Conservation (phyloP, 257 asterid species). For the Nicotiana undulata region DNA sequence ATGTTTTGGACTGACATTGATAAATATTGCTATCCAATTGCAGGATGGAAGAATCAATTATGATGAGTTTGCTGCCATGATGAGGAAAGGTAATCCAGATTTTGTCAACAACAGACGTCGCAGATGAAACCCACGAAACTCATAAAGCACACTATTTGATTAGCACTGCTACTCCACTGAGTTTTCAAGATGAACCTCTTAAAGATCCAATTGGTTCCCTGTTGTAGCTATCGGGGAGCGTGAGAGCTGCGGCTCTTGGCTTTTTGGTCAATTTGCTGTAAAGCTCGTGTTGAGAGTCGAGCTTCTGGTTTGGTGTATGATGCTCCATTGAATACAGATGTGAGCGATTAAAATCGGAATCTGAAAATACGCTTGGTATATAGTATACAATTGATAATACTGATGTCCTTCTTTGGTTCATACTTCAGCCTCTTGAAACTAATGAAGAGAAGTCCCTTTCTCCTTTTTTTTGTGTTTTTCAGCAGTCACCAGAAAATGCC, state of each 20-base stretch:
- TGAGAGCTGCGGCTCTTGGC: neutral
- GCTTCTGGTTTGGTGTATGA: neutral
- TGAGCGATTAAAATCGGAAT: neutral
- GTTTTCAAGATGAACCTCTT: neutral
- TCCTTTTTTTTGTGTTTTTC: neutral
- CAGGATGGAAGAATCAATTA: conserved; percentile 93
- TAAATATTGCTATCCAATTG: conserved; percentile 7
- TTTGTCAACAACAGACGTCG: conserved; percentile 52
- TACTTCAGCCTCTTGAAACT: conserved; percentile 3
- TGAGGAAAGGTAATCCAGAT: conserved; percentile 80
- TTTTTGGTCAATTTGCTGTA: neutral
- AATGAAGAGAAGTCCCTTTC: neutral
- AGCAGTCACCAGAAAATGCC: neutral
- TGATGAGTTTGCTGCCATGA: conserved; percentile 82
- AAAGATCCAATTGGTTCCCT: neutral
- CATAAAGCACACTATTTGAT: neutral
- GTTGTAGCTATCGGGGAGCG: neutral
- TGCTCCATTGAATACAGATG: neutral
- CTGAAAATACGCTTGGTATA: neutral
- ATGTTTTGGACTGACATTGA: neutral
- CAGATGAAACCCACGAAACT: conserved; percentile 22
- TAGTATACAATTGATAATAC: neutral
- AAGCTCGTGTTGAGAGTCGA: neutral
- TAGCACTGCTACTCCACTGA: neutral
- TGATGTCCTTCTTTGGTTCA: neutral